Evolutionary conservation across 179 eudicot species (phyloP), one percentile per base, ranked within the genome.

Genomic region (Silene vulgaris): DNA sequence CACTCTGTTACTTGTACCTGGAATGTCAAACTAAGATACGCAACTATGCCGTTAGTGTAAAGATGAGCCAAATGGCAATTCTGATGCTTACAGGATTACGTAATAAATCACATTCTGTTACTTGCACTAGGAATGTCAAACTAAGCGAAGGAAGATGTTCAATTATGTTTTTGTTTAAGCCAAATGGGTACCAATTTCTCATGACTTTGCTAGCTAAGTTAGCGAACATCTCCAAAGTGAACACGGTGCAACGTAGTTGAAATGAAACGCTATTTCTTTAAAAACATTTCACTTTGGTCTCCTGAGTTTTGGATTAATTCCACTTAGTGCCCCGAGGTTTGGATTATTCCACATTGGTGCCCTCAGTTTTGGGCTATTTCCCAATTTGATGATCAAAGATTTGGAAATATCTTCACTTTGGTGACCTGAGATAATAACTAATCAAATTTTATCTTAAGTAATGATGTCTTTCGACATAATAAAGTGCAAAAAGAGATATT

Each of bases 211-310:
- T 14, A 50, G 16, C 57, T 50, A 50, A 50, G 57, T 50, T 50
- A 2, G 56, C 4, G 14, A 50, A 50, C 57, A 14, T 50, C 57
- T 13, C 57, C 57, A 45, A 45, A 45, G 11, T 45, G 9, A 73
- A 28, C 29, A 21, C 57, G 17, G 30, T 26, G 17, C 29, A 61
- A 20, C 65, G 20, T 40, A 28, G 57, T 8, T 9, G 66, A 56
- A 73, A 59, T 9, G 66, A 56, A 73, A 59, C 81, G 52, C 64
- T 35, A 32, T 37, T 37, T 37, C 45, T 37, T 30, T 30, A 30
- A 2, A 30, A 0, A 30, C 35, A 30, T 30, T 30, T 30, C 35
- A 30, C 35, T 30, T 30, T 2, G 0, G 35, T 30, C 3, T 30
- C 35, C 35, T 4, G 35, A 30, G 35, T 30, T 37, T 37, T 37